Conservation (phyloP, 192 early-diverging fungal genomes). For the Coemansia sp. region DNA sequence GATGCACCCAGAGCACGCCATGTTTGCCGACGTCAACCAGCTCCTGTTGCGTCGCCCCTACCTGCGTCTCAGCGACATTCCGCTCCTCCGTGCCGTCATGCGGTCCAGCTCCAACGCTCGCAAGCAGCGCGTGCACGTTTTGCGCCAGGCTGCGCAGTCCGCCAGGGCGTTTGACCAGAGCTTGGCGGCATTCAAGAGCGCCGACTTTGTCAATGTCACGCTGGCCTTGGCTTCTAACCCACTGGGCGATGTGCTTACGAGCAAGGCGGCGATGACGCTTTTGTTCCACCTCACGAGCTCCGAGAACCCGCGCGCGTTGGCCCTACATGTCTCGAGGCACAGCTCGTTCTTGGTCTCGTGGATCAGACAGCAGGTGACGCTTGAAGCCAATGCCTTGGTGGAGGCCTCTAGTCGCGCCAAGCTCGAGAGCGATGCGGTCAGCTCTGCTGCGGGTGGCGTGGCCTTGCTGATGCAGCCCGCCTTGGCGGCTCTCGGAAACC, state of each 20-base stretch:
- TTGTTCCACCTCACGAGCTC: conserved; percentile 38
- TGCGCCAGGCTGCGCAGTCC: conserved; percentile 40
- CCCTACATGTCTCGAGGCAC: conserved; percentile 31
- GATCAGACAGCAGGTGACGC: conserved; percentile 35
- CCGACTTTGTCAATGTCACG: conserved; percentile 22
- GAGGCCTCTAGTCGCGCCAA: background rate
- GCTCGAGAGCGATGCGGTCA: background rate
- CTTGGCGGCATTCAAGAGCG: conserved; percentile 15
- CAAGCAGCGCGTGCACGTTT: conserved; percentile 25
- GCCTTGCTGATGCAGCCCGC: background rate
- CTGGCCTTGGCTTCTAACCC: conserved; percentile 33
- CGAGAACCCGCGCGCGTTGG: conserved; percentile 23
- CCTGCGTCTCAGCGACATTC: conserved; percentile 27
- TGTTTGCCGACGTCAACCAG: conserved; percentile 34
- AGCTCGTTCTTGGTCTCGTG: conserved; percentile 38
- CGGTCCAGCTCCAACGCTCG: conserved; percentile 5
- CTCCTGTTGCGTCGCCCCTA: conserved; percentile 34
- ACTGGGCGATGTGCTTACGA: conserved; percentile 42
- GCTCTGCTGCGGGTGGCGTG: background rate
- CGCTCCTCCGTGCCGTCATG: conserved; percentile 28
- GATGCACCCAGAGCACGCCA: conserved; percentile 46
- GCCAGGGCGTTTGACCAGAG: conserved; percentile 29
- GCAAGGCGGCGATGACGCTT: conserved; percentile 26
- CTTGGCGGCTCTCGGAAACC: conserved; percentile 22
- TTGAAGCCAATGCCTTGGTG: conserved; percentile 31